Evolutionary conservation across 495 filamentous ascomycete species (phyloP), one percentile per base, ranked within the genome.

Genomic region (Hyaloscypha hepaticicola): DNA sequence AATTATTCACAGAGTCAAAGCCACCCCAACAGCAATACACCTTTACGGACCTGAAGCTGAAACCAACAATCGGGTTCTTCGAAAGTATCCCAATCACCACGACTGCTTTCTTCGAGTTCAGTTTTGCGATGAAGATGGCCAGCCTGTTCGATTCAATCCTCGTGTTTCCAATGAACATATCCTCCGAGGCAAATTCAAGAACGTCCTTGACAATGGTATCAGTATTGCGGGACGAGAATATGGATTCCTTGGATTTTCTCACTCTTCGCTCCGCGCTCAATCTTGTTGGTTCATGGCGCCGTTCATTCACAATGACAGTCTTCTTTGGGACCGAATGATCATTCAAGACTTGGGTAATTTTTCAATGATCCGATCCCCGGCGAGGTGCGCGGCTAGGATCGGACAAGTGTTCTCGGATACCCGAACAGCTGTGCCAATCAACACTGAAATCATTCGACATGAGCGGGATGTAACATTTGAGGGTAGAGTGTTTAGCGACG

Each of bases 331-430:
- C 16, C 58, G 72, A 26, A 72, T 66, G 1, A 81, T 95, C 26
- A 88, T 94, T 61, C 69, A 67, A 12, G 72, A 74, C 3, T 78
- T 95, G 0, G 92, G 92, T 0, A 79, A 87, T 48, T 94, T 95
- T 69, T 70, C 74, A 6, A 27, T 74, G 0, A 89, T 95, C 50
- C 76, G 74, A 5, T 87, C 79, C 3, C 89, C 90, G 0, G 90
- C 92, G 0, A 86, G 84, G 62, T 92, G 88, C 60, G 92, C 92
- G 0, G 91, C 92, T 0, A 79, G 91, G 31, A 93, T 95, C 38
- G 92, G 92, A 1, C 92, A 95, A 69, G 87, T 89, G 0, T 95
- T 95, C 58, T 90, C 90, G 0, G 89, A 95, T 63, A 95, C 92
- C 0, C 80, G 87, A 0, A 77, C 83, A 27, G 67, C 80, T 0